These are phyloP conservation scores for Caryopteris hybrid DNA, from an alignment of 305 asterid genomes.

Conservation along the genomic window DNA sequence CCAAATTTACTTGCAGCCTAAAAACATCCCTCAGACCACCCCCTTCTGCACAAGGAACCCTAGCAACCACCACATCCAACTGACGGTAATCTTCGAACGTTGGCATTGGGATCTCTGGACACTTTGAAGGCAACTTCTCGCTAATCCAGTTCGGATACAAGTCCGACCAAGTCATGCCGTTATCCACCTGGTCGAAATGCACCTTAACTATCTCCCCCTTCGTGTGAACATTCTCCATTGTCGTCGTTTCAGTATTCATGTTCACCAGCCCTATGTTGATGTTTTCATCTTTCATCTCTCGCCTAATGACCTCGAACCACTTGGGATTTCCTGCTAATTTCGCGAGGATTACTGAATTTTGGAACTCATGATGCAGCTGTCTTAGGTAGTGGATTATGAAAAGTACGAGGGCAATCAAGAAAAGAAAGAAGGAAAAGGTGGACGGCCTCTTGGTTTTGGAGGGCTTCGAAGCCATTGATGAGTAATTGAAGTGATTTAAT, in stretches of 20 bases:
- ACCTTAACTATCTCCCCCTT: constrained; percentile 27
- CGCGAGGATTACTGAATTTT: background rate
- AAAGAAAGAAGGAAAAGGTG: constrained; percentile 21
- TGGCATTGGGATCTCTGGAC: constrained; percentile 77
- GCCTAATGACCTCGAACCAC: constrained; percentile 43
- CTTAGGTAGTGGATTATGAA: constrained; percentile 30
- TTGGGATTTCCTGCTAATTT: constrained; percentile 19
- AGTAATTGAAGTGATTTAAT: background rate
- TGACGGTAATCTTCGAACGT: constrained; percentile 31
- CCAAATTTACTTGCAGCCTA: constrained; percentile 72
- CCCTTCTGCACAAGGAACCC: constrained; percentile 46
- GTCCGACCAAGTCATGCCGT: constrained; percentile 41
- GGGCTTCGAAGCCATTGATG: constrained; percentile 43
- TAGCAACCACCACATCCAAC: constrained; percentile 59
- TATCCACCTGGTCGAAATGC: constrained; percentile 29
- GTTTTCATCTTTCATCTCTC: constrained; percentile 18
- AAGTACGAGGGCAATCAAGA: constrained; percentile 26
- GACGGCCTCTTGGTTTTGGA: constrained; percentile 32
- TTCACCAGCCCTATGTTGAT: constrained; percentile 62
- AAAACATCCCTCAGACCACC: constrained; percentile 40
- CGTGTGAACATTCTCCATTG: background rate
- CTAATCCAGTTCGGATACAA: constrained; percentile 54
- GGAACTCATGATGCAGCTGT: constrained; percentile 17
- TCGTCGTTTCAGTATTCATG: constrained; percentile 14
- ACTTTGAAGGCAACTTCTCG: constrained; percentile 28